These are phyloP conservation scores for Sugiyamaella novakii DNA, from an alignment of 1,139 yeast species.

Conservation along the genomic window DNA sequence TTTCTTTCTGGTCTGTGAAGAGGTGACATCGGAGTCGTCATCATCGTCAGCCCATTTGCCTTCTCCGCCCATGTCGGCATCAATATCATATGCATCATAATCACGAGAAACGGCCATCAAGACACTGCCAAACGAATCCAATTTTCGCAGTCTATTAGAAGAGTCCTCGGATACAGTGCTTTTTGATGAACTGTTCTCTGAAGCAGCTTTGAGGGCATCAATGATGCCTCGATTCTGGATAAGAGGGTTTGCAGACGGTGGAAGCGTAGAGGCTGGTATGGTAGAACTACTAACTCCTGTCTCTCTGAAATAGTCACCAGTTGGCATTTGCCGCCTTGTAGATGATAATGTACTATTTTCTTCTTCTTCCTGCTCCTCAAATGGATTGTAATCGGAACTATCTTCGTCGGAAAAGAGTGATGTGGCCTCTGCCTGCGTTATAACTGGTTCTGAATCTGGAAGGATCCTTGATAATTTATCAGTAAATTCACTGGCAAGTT, in stretches of 20 bases:
- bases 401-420: slow-evolving; percentile 17
- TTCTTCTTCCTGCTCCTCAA: slow-evolving; percentile 4
- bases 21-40: background rate
- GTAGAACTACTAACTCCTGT: background rate
- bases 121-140: slow-evolving; percentile 11
- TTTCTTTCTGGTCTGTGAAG: background rate
- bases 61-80: slow-evolving; percentile 13
- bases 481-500: background rate
- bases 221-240: background rate
- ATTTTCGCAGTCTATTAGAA: too few relatives aligned
- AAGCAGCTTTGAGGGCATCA: slow-evolving; percentile 12
- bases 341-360: background rate
- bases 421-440: background rate
- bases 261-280: background rate
- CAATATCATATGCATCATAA: slow-evolving; percentile 13
- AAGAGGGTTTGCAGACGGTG: background rate
- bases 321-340: background rate
- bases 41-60: slow-evolving; percentile 15
- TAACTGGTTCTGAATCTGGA: background rate
- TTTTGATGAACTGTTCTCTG: slow-evolving; percentile 1
- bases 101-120: background rate
- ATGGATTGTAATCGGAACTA: slow-evolving; percentile 12
- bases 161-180: background rate
- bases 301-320: slow-evolving; percentile 1
- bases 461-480: background rate